Percentiles rank a stretch among this genome's conserved stretches.
Conservation (phyloP, 164 flowering plant genomes). For the Umbilicus rupestris region DNA sequence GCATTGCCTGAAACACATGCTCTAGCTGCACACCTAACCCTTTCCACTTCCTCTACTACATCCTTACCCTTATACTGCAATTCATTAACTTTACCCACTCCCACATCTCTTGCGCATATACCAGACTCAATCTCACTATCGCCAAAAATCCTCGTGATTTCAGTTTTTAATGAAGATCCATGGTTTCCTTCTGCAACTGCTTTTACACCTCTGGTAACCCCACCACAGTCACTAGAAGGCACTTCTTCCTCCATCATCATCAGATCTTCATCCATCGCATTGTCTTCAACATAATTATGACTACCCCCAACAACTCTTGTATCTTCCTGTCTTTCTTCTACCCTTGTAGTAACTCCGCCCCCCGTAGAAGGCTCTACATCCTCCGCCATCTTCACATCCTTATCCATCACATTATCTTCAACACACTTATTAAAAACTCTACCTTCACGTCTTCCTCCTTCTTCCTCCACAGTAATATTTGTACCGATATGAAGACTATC, state of each 20-base stretch:
- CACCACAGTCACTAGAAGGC: neutral
- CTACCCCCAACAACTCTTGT: too few species aligned
- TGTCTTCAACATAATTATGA: too few species aligned
- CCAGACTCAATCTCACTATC: neutral
- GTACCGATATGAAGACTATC: too few species aligned
- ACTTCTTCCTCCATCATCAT: neutral
- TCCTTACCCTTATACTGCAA: neutral
- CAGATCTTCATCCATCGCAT: neutral
- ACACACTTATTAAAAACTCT: too few species aligned
- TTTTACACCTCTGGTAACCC: neutral
- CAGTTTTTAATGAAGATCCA: neutral
- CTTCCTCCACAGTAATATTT: too few species aligned
- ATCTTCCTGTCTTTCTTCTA: too few species aligned
- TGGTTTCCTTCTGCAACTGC: neutral
- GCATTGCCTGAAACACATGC: too few species aligned
- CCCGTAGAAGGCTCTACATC: too few species aligned
- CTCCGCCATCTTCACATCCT: too few species aligned
- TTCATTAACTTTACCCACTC: neutral
- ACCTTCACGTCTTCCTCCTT: too few species aligned
- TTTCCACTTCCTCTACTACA: neutral
- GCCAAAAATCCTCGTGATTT: neutral
- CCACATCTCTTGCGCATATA: neutral
- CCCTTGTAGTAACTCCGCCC: too few species aligned
- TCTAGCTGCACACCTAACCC: neutral
- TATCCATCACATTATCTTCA: too few species aligned